Evolutionary conservation across 176 grass and related monocot genomes (phyloP), one percentile per base, ranked within the genome.

Genomic region (Oropetium thomaeum): DNA sequence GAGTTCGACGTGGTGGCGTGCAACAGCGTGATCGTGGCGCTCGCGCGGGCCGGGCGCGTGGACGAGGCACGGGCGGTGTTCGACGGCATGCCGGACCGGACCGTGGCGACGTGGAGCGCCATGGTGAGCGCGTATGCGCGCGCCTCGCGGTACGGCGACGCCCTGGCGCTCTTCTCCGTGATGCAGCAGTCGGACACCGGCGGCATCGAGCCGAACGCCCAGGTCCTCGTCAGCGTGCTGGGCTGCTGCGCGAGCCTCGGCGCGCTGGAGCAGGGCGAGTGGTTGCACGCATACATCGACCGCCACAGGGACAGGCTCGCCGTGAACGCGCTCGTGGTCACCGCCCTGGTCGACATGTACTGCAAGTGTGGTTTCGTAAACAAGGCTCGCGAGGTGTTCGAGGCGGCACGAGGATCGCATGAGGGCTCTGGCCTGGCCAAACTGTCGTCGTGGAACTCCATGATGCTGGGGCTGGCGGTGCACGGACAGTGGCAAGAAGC

Each of bases 331-430:
- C 67, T 90, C 23, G 81, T 87, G 20, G 70, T 86, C 32, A 93
- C 90, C 1, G 84, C 90, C 6, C 31, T 97, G 39, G 65, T 97
- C 7, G 79, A 84, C 77, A 90, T 97, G 93, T 90, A 93, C 62
- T 90, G 72, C 78, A 90, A 93, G 74, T 90, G 87, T 9, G 93
- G 93, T 2, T 42, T 81, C 5, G 5, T 93, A 1, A 12, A 80
- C 6, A 85, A 77, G 35, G 90, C 88, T 0, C 73, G 87, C 16
- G 23, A 85, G 72, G 79, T 93, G 73, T 93, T 97, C 75, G 83
- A 87, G 29, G 3, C 20, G 1, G 34, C 39, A 3, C 57, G 75
- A n/a, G n/a, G n/a, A 5, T 81, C 53, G 0, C 69, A 32, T 19
- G 86, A 32, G 22, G 86, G 68, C n/a, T n/a, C n/a, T n/a, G n/a